These are phyloP conservation scores for Staphylotrichum tortipilum DNA, from an alignment of 495 filamentous ascomycete genomes.

Conservation along the genomic window DNA sequence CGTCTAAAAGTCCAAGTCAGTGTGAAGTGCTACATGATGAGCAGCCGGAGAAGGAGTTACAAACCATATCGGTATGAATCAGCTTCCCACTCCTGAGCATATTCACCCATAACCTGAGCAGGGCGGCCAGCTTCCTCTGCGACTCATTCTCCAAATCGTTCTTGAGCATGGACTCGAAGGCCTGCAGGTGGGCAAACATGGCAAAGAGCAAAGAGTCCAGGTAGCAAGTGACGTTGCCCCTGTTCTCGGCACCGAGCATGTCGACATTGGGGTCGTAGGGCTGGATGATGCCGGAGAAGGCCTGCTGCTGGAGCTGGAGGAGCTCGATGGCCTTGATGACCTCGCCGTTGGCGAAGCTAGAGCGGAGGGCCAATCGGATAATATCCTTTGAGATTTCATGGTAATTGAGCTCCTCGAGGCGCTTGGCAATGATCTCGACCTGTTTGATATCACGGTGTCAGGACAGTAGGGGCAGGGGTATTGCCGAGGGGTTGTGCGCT, in stretches of 20 bases:
- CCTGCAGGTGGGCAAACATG: constrained; percentile 85
- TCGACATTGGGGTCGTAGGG: constrained; percentile 59
- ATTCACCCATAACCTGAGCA: constrained; percentile 88
- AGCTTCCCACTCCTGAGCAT: constrained; percentile 75
- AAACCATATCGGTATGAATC: constrained; percentile 77
- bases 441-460: constrained; percentile 28
- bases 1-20: constrained; percentile 47
- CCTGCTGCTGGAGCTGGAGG: constrained; percentile 64
- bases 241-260: constrained; percentile 80
- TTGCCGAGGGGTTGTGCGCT: too few species aligned
- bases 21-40: background rate
- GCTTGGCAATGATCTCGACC: constrained; percentile 48
- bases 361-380: constrained; percentile 59
- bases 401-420: constrained; percentile 45
- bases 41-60: constrained; percentile 19
- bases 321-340: constrained; percentile 66
- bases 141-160: constrained; percentile 54
- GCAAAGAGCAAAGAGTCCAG: constrained; percentile 88
- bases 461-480: too few species aligned
- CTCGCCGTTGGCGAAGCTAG: constrained; percentile 58
- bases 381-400: constrained; percentile 51
- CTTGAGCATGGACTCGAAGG: constrained; percentile 81
- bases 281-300: constrained; percentile 70
- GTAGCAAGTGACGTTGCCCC: constrained; percentile 81
- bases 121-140: constrained; percentile 58